phyloP scores from a whole-genome alignment of 805 yeast species.

The Kurtzmaniella cleridarum region DNA sequence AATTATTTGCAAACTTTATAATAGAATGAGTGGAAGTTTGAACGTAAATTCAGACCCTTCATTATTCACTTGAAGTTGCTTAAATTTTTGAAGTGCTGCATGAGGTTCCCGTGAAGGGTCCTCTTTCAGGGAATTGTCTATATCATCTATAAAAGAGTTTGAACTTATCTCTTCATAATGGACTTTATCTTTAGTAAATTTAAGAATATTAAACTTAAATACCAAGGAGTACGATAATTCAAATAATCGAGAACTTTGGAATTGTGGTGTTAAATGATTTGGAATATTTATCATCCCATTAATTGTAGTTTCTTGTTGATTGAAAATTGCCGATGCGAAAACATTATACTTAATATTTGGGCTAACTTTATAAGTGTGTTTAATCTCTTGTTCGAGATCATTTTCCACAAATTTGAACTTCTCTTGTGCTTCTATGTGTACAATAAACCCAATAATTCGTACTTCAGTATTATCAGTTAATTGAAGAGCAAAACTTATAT shows the following conservation, averaged over 20 bases:
- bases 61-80: constrained; percentile 17
- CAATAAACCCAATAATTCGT: constrained; percentile 27
- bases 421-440: constrained; percentile 37
- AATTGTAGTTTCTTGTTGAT: constrained; percentile 8
- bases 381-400: constrained; percentile 7
- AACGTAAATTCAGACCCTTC: constrained; percentile 25
- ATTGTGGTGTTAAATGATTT: constrained; percentile 25
- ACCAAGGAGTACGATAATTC: constrained; percentile 31
- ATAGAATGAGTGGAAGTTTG: constrained; percentile 18
- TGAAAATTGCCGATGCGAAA: constrained; percentile 17
- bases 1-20: no score
- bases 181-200: constrained; percentile 12
- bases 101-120: background rate
- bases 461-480: constrained; percentile 17
- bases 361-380: constrained; percentile 29
- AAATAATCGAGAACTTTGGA: constrained; percentile 31
- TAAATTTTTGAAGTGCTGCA: constrained; percentile 3
- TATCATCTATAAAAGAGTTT: no score
- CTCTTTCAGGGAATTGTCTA: no score
- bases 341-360: constrained; percentile 29
- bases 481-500: constrained; percentile 27
- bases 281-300: constrained; percentile 30
- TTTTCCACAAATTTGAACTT: constrained; percentile 18
- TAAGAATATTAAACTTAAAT: constrained; percentile 30
- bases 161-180: background rate